These are phyloP conservation scores for Aegilops longissima DNA, from an alignment of 176 grass and related monocot genomes.

Conservation along the genomic window DNA sequence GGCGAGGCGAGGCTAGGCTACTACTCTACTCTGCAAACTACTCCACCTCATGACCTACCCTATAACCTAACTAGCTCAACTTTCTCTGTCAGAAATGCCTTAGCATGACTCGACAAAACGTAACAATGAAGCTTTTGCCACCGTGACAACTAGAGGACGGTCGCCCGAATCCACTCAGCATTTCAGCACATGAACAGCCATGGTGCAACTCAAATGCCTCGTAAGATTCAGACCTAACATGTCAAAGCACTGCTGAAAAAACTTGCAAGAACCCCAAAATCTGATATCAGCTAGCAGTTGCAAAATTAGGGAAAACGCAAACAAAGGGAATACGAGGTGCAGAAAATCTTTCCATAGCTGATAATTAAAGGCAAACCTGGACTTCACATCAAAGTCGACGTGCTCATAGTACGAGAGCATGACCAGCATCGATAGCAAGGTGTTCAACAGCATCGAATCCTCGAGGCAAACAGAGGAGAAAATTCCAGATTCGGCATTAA, in stretches of 20 bases:
- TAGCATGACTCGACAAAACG: neutral
- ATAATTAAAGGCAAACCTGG: neutral
- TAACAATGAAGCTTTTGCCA: neutral
- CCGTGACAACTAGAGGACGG: neutral
- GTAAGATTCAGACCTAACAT: neutral
- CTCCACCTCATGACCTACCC: constrained; percentile 11
- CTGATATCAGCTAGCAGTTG: neutral
- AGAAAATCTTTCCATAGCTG: neutral
- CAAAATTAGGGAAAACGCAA: neutral
- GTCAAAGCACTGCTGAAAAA: neutral
- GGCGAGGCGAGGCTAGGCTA: neutral
- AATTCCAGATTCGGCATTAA: neutral
- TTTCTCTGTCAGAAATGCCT: neutral
- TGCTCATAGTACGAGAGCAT: neutral
- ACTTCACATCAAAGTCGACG: neutral
- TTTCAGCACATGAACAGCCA: neutral
- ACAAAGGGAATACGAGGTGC: neutral
- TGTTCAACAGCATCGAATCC: neutral
- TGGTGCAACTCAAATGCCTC: neutral
- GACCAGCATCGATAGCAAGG: neutral
- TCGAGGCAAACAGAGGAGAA: neutral
- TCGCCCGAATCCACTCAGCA: neutral
- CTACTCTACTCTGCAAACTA: neutral
- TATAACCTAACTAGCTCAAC: neutral
- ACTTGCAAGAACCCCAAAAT: neutral